phyloP scores from a whole-genome alignment of 2,329 filamentous ascomycete genomes.

The Phaeosphaeriaceae sp. region DNA sequence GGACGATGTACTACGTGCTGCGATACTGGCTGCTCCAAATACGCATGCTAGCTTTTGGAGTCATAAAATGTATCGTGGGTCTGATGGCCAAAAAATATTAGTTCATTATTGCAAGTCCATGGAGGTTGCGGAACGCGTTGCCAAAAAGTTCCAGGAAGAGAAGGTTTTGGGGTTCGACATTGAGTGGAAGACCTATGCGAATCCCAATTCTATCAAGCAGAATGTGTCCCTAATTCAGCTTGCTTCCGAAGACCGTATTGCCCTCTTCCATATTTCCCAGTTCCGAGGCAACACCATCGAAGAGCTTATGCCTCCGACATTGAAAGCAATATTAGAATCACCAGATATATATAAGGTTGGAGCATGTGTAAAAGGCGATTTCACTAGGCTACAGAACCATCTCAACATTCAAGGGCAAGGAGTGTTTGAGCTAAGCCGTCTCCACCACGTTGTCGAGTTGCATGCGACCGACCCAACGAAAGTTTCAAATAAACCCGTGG shows the following conservation, averaged over 20 bases:
- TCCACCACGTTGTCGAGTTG: conserved; percentile 73
- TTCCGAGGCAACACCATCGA: conserved; percentile 45
- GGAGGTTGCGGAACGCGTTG: conserved; percentile 70
- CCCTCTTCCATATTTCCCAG: conserved; percentile 76
- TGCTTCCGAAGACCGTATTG: conserved; percentile 77
- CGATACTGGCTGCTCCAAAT: conserved; percentile 39
- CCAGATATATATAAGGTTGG: conserved; percentile 74
- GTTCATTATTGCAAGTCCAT: conserved; percentile 79
- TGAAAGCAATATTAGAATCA: conserved; percentile 76
- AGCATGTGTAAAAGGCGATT: conserved; percentile 71
- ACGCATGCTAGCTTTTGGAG: conserved; percentile 64
- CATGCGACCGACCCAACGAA: conserved; percentile 62
- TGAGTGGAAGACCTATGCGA: conserved; percentile 71
- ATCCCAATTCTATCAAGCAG: conserved; percentile 68
- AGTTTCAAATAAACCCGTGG: conserved; percentile 63
- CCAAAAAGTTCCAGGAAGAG: conserved; percentile 71
- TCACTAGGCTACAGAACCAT: conserved; percentile 69
- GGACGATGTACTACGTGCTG: conserved; percentile 28
- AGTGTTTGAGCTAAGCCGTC: conserved; percentile 80
- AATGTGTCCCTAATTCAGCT: conserved; percentile 85
- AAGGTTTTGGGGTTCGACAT: conserved; percentile 84
- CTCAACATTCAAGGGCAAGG: conserved; percentile 66
- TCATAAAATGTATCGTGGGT: conserved; percentile 69
- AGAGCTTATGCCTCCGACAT: conserved; percentile 71
- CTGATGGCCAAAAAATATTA: conserved; percentile 61